Base-by-base conservation (phyloP, 1,284 basidiomycete species). In the Ceratobasidium sp. region DNA sequence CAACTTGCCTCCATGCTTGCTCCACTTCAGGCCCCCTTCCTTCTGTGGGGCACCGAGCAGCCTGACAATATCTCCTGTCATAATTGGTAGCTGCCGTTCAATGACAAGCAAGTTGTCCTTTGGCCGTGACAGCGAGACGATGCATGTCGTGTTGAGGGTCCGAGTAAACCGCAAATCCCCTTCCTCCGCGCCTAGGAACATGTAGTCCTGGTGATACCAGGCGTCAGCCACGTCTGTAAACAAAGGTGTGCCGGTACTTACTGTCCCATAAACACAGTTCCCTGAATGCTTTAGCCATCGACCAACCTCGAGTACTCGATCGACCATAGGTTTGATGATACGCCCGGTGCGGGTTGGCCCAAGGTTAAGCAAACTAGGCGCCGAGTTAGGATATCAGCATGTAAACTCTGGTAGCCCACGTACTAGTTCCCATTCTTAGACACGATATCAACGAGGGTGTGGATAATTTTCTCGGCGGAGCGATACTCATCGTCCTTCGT, bases 341-440 rank as follows among this genome's bases (percentile, higher is more conserved):
- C 86, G 84, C 0, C 90, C 89, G 76, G 89, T 88, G 0, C 87
- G 88, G 1, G 85, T 88, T 0, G 89, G 90, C 0, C 89, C 89
- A 18, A 90, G 81, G 70, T 90, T 88, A 4, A 90, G 82, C 54
- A 90, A 83, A 79, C 88, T 89, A 65, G 8, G 57, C 4, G 4
- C 16, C 18, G 30, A 8, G 54, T 30, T 38, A 35, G 52, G 6
- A 70, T 3, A 16, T 16, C 41, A 10, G 16, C 54, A 27, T 2
- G 23, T 30, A 23, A 30, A 4, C n/a, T 48, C 20, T 4, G 27
- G 55, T 35, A 0, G 5, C 44, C 38, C 5, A 80, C 86, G 80
- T 78, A 88, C 87, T 86, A 89, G 81, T 90, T 89, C 12, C 89
- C 88, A 76, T 89, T 88, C 83, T 89, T 89, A 46, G 88, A 88